Conservation (phyloP, 257 asterid genomes). For the Ballota nigra region DNA sequence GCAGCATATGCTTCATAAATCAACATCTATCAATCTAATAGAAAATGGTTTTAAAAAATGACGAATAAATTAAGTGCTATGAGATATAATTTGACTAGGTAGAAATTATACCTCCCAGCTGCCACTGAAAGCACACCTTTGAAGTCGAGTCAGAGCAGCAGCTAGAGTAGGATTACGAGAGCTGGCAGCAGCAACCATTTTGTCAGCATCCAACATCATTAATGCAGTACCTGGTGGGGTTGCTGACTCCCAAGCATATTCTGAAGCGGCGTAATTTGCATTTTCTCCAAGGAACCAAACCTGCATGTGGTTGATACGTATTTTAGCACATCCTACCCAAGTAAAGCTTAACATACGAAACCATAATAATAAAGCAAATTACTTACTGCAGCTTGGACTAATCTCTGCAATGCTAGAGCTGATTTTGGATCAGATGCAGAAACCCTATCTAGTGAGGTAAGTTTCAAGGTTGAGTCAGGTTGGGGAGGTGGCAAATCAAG, state of each 20-base stretch:
- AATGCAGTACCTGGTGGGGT: constrained; percentile 95
- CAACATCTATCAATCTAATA: background rate
- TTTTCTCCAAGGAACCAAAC: constrained; percentile 96
- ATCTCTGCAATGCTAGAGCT: constrained; percentile 79
- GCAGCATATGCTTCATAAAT: constrained; percentile 7
- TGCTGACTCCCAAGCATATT: constrained; percentile 93
- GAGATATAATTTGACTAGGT: background rate
- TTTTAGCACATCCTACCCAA: background rate
- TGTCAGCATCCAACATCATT: constrained; percentile 92
- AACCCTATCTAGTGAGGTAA: constrained; percentile 70
- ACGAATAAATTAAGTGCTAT: background rate
- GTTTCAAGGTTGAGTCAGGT: constrained; percentile 64
- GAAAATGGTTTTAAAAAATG: background rate
- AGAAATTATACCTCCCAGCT: constrained; percentile 75
- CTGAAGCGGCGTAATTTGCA: constrained; percentile 95
- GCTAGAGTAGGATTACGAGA: constrained; percentile 92
- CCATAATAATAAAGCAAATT: constrained; percentile 6
- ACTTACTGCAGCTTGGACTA: constrained; percentile 92
- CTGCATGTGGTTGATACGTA: constrained; percentile 33
- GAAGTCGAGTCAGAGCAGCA: constrained; percentile 91
- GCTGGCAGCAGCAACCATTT: constrained; percentile 97
- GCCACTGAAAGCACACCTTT: constrained; percentile 87
- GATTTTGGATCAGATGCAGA: constrained; percentile 90
- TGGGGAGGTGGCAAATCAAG: constrained; percentile 93
- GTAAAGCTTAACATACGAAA: constrained; percentile 11